Evolutionary conservation across 176 grass and related monocot species (phyloP).

Genomic region (Cenchrus americanus): DNA sequence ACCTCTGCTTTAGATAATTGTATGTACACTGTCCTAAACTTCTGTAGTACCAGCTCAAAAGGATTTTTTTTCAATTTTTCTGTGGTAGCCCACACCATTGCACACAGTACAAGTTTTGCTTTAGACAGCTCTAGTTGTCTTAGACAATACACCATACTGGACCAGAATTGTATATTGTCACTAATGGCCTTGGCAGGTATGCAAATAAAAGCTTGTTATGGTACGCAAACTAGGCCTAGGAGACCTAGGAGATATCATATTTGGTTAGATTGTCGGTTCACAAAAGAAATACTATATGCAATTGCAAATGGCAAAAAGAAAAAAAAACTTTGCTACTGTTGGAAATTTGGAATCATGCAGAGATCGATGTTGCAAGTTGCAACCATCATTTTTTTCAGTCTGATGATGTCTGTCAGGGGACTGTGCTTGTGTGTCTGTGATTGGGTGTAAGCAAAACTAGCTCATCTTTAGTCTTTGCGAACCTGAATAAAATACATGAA

Average conservation of each 20-base stretch:
- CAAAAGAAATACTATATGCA: not conserved
- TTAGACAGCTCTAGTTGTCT: conserved; percentile 44
- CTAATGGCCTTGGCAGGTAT: conserved; percentile 58
- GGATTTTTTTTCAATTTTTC: too few relatives aligned
- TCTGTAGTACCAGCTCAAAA: not conserved
- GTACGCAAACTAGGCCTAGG: conserved; percentile 5
- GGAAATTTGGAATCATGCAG: not conserved
- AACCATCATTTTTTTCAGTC: not conserved
- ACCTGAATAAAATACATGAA: conserved; percentile 9
- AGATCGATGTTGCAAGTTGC: not conserved
- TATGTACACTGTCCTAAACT: not conserved
- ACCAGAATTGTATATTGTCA: conserved; percentile 32
- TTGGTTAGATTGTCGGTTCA: conserved; percentile 6
- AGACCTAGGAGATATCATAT: conserved; percentile 25
- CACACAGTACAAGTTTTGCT: conserved; percentile 17
- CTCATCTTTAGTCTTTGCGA: not conserved
- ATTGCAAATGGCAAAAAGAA: not conserved
- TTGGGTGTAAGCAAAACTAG: conserved; percentile 3
- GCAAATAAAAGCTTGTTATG: conserved; percentile 30
- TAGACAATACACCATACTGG: conserved; percentile 16
- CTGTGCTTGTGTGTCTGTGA: not conserved
- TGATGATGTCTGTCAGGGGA: not conserved
- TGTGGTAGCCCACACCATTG: not conserved
- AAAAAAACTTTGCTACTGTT: not conserved
- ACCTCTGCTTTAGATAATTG: conserved; percentile 29